Evolutionary conservation across 2,329 filamentous ascomycete genomes (phyloP).

Genomic region (Sarocladium oryzae): DNA sequence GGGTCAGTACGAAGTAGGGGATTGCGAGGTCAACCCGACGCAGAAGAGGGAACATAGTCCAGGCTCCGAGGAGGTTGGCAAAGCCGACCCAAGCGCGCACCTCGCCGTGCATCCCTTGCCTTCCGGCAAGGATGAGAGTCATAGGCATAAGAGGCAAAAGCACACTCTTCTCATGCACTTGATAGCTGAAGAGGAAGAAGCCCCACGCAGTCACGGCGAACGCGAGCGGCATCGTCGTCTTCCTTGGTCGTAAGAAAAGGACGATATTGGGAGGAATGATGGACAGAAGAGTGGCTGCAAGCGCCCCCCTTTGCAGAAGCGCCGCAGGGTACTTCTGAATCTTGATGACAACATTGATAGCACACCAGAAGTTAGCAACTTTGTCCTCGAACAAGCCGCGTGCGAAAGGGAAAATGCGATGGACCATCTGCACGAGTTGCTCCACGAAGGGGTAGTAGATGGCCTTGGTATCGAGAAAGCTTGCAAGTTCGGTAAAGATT

Average conservation of each 20-base stretch:
- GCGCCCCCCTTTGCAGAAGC: conserved; percentile 68
- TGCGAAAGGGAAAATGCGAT: conserved; percentile 92
- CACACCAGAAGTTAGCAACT: conserved; percentile 97
- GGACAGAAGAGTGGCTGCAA: conserved; percentile 66
- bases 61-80: conserved; percentile 80
- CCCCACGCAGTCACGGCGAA: conserved; percentile 86
- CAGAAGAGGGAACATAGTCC: conserved; percentile 91
- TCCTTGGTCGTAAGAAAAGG: conserved; percentile 71
- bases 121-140: conserved; percentile 77
- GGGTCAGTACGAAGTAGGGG: conserved; percentile 77
- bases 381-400: conserved; percentile 98
- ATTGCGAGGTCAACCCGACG: conserved; percentile 75
- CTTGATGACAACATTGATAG: conserved; percentile 83
- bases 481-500: conserved; percentile 50
- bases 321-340: conserved; percentile 65
- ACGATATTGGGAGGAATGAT: conserved; percentile 75
- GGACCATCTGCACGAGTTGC: conserved; percentile 75
- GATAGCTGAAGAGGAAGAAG: conserved; percentile 96
- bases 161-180: conserved; percentile 97
- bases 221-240: conserved; percentile 69
- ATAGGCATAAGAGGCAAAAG: conserved; percentile 87
- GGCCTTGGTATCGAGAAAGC: conserved; percentile 55
- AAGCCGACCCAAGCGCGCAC: conserved; percentile 91
- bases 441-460: conserved; percentile 69
- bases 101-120: conserved; percentile 69